Base-by-base conservation (phyloP, 139 green algal genomes). In the Ostreobium quekettii region DNA sequence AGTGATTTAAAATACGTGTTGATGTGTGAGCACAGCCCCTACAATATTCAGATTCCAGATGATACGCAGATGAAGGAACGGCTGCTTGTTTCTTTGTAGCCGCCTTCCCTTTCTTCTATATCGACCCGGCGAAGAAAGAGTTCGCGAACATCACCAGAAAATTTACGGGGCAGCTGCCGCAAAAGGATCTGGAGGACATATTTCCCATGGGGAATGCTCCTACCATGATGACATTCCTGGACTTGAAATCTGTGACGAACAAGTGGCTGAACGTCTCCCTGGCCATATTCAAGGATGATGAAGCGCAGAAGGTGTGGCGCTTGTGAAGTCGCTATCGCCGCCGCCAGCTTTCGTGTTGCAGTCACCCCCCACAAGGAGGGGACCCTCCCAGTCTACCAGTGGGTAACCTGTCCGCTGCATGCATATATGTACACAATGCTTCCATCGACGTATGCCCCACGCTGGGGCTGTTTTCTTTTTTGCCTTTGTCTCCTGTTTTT, bases 101-200 rank as follows among this genome's bases (percentile, higher is more conserved):
- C 1, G 85, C 90, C 5, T 99, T 96, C 70, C 90, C 90, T 28
- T 99, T 99, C 78, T 97, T 97, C 80, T 99, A 99, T 87, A 99
- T 99, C 46, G 86, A 95, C 62, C 83, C 78, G 3, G 63, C 69
- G 53, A 79, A 80, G 36, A 28, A 46, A 0, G 69, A 81, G 46
- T 63, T 77, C 33, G n/a, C 30, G 19, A 30, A 60, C 28, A 71
- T 83, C 47, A 82, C 71, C 4, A 46, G 48, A 56, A 60, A 26
- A 36, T 76, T 88, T 67, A 75, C 78, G 26, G 82, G 82, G 15
- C 57, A 66, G 37, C 26, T 89, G 31, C 71, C 67, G 4, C 60
- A 67, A 32, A 64, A 76, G 66, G 76, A 91, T 59, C 72, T 82
- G 4, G 85, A 93, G 73, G 46, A 79, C 48, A 91, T 96, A 57